These are phyloP conservation scores for Globisporangium takayamanum DNA, from an alignment of 352 stramenopile genomes.

Conservation along the genomic window DNA sequence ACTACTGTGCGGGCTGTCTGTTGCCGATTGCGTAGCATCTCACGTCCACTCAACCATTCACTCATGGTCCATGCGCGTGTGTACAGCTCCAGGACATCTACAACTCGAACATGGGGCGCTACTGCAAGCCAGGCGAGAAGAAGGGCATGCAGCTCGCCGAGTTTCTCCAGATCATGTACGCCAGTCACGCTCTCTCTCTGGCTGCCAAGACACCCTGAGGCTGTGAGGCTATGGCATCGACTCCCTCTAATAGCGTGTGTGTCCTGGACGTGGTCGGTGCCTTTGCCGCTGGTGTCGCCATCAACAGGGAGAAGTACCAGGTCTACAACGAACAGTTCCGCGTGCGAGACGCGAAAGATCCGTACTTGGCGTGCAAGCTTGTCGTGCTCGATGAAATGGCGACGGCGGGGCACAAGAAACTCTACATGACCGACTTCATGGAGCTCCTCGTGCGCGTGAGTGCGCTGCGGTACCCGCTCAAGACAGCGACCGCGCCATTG, in stretches of 20 bases:
- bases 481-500: slow-evolving; percentile 13
- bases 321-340: slow-evolving; percentile 61
- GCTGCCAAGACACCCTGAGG: background rate
- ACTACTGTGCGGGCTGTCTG: too few relatives aligned
- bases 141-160: slow-evolving; percentile 73
- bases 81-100: slow-evolving; percentile 66
- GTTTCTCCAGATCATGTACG: slow-evolving; percentile 51
- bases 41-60: too few relatives aligned
- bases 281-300: background rate
- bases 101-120: slow-evolving; percentile 64
- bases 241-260: background rate
- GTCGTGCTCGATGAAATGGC: slow-evolving; percentile 73
- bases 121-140: slow-evolving; percentile 67
- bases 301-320: slow-evolving; percentile 48
- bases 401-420: slow-evolving; percentile 59
- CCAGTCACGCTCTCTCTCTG: background rate
- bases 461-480: slow-evolving; percentile 49
- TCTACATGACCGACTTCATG: slow-evolving; percentile 75
- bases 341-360: slow-evolving; percentile 58
- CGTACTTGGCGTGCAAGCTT: slow-evolving; percentile 68
- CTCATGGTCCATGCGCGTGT: background rate
- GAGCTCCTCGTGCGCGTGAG: slow-evolving; percentile 60
- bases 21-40: too few relatives aligned
- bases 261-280: background rate
- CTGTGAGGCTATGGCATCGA: background rate